phyloP scores from a whole-genome alignment of 140 eudicot species.

The Oenanthe javanica region DNA sequence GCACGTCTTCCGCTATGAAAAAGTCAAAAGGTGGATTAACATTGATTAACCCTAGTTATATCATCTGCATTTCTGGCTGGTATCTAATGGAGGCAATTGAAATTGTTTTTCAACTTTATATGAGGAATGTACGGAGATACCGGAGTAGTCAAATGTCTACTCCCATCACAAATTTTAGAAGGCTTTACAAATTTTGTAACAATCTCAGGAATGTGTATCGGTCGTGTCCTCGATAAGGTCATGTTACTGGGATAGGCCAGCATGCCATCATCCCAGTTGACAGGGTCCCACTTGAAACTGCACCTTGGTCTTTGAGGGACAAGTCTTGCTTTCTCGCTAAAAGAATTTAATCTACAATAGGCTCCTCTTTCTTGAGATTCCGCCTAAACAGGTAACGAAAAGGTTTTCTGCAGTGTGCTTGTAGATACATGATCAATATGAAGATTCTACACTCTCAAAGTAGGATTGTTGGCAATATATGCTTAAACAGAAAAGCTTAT shows the following conservation, averaged over 20 bases:
- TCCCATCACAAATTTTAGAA: constrained; percentile 29
- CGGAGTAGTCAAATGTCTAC: constrained; percentile 24
- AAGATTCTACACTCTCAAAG: constrained; percentile 9
- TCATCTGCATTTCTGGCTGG: neutral
- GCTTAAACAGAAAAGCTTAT: constrained; percentile 6
- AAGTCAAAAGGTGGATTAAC: neutral
- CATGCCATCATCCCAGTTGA: neutral
- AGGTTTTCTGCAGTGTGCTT: constrained; percentile 25
- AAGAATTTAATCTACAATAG: constrained; percentile 16
- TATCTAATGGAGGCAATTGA: neutral
- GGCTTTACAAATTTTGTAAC: constrained; percentile 26
- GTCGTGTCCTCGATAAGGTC: constrained; percentile 20
- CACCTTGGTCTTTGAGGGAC: constrained; percentile 18
- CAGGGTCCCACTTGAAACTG: constrained; percentile 9
- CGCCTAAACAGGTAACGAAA: constrained; percentile 32
- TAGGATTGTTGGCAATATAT: constrained; percentile 9
- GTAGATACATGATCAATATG: constrained; percentile 4
- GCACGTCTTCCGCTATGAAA: neutral
- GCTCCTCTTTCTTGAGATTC: constrained; percentile 23
- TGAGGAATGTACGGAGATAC: constrained; percentile 21
- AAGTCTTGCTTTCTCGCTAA: constrained; percentile 12
- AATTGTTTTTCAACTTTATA: constrained; percentile 11
- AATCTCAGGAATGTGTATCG: constrained; percentile 24
- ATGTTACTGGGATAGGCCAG: constrained; percentile 17
- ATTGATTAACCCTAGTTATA: neutral